A percentile compares a stretch with the other conserved stretches of the same genome.
Conservation (phyloP, 768 basidiomycete species). For the Pleurotus djamor region DNA sequence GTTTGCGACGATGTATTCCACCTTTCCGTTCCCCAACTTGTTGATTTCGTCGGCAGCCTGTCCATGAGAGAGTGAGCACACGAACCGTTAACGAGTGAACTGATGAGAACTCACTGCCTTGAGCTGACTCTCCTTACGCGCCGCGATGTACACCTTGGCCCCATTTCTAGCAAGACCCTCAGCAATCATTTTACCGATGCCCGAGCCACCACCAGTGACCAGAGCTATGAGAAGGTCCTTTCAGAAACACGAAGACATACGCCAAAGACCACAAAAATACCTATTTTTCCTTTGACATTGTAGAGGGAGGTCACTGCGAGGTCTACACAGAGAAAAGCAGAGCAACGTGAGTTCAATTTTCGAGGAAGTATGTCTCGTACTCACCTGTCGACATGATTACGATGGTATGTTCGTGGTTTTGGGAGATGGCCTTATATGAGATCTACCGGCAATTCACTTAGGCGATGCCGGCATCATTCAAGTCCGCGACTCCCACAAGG, state of each 20-base stretch:
- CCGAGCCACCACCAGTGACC: constrained; percentile 82
- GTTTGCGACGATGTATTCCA: constrained; percentile 74
- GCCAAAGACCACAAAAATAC: constrained; percentile 28
- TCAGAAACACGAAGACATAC: not conserved
- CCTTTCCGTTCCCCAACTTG: constrained; percentile 54
- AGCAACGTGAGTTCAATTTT: not conserved
- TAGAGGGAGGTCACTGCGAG: constrained; percentile 55
- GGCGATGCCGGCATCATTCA: not conserved
- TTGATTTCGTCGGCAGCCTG: constrained; percentile 61
- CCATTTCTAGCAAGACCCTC: constrained; percentile 82
- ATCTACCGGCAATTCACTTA: not conserved
- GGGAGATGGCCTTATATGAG: not conserved
- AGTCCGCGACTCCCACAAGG: not conserved
- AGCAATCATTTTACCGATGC: constrained; percentile 85
- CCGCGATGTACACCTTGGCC: constrained; percentile 87
- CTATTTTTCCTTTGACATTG: constrained; percentile 68
- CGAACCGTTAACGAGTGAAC: not conserved
- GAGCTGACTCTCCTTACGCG: constrained; percentile 76
- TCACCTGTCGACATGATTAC: not conserved
- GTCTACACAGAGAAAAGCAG: constrained; percentile 29
- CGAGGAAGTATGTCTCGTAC: not conserved
- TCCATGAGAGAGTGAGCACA: not conserved
- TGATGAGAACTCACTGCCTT: constrained; percentile 52
- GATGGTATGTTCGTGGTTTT: not conserved
- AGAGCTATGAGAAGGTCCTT: constrained; percentile 42